A percentile compares a stretch with the other conserved stretches of the same genome.
These are phyloP conservation scores for Dioscorea dumetorum DNA, from an alignment of 106 monocot species.

Conservation along the genomic window DNA sequence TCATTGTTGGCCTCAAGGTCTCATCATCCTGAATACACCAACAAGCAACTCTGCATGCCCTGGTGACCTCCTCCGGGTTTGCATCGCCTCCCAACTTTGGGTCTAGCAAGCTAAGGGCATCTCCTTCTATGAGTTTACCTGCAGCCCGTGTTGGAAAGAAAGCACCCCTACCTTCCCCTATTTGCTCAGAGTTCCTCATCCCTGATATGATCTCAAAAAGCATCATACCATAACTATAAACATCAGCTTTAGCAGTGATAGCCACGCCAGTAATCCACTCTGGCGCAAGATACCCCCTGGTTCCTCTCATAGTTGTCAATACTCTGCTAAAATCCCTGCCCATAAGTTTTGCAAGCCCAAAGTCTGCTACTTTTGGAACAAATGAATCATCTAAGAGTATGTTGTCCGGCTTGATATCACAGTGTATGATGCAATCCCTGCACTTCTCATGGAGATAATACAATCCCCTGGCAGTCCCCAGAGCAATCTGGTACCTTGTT, in stretches of 20 bases:
- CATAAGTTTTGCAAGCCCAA: constrained; percentile 36
- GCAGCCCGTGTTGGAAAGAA: constrained; percentile 23
- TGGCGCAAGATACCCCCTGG: constrained; percentile 29
- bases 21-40: constrained; percentile 25
- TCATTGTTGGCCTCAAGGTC: constrained; percentile 8
- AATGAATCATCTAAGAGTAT: constrained; percentile 26
- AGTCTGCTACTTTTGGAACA: constrained; percentile 33
- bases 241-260: constrained; percentile 32
- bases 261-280: constrained; percentile 35
- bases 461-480: constrained; percentile 25
- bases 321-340: constrained; percentile 32
- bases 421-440: constrained; percentile 39
- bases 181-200: constrained; percentile 10
- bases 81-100: constrained; percentile 12
- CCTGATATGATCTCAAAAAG: constrained; percentile 34
- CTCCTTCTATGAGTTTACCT: constrained; percentile 14
- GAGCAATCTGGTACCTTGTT: constrained; percentile 24
- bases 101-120: constrained; percentile 24
- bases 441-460: constrained; percentile 36
- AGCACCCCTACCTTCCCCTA: not conserved
- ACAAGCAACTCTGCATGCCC: constrained; percentile 17
- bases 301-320: constrained; percentile 36
- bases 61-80: constrained; percentile 11
- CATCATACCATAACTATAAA: constrained; percentile 41
- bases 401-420: constrained; percentile 40